phyloP scores from a whole-genome alignment of 2,329 filamentous ascomycete species.

The Colletotrichum melonis region DNA sequence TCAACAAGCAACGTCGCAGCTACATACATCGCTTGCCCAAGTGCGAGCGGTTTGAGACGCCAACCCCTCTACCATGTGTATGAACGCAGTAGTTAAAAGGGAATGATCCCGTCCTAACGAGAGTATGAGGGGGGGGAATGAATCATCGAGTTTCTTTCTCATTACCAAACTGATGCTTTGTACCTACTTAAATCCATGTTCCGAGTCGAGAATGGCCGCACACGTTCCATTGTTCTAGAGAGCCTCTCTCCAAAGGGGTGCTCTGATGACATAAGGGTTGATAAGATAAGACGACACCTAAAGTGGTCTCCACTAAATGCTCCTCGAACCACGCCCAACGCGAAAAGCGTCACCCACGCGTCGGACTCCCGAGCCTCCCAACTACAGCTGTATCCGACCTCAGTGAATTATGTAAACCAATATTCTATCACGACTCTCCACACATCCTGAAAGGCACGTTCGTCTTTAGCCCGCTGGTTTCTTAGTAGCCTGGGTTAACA shows the following conservation, averaged over 20 bases:
- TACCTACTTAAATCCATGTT: neutral
- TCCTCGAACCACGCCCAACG: slow-evolving; percentile 14
- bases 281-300: slow-evolving; percentile 13
- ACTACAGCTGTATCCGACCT: neutral
- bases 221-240: neutral
- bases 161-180: neutral
- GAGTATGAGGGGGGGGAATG: too few relatives aligned
- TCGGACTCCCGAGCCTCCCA: slow-evolving; percentile 20
- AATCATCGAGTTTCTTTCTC: neutral
- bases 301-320: slow-evolving; percentile 28
- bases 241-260: too few relatives aligned
- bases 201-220: neutral
- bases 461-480: neutral
- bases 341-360: slow-evolving; percentile 31
- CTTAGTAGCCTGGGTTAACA: neutral
- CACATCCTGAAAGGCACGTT: neutral
- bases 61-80: neutral
- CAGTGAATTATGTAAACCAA: slow-evolving; percentile 22
- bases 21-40: neutral
- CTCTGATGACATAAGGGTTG: slow-evolving; percentile 15
- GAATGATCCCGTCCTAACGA: neutral
- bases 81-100: neutral
- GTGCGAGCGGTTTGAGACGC: neutral
- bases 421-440: neutral
- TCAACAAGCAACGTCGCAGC: neutral